Evolutionary conservation across 768 basidiomycete species (phyloP).

Genomic region (Mycena sanguinolenta): DNA sequence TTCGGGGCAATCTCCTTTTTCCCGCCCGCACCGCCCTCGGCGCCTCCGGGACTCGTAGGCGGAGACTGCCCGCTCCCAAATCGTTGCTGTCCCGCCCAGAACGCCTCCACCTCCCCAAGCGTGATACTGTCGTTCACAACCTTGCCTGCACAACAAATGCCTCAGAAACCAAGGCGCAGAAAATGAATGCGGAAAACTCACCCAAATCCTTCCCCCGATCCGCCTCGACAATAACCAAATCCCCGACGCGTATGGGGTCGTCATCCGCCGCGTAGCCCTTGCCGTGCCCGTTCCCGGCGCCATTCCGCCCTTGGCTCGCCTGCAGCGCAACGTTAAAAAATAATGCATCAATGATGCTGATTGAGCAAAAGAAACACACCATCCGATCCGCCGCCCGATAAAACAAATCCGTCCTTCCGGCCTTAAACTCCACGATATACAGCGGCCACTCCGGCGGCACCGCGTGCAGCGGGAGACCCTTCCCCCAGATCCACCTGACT

Average conservation of each 20-base stretch:
- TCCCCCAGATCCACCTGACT: constrained; percentile 72
- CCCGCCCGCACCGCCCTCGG: constrained; percentile 45
- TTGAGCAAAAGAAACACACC: background rate
- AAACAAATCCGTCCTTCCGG: constrained; percentile 94
- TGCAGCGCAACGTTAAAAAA: background rate
- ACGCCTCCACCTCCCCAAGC: constrained; percentile 89
- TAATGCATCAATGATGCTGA: background rate
- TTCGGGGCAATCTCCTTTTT: constrained; percentile 98
- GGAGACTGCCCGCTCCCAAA: constrained; percentile 50
- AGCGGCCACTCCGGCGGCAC: constrained; percentile 91
- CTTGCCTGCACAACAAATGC: constrained; percentile 57
- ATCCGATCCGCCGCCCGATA: constrained; percentile 67
- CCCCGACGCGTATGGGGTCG: constrained; percentile 77
- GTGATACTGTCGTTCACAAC: constrained; percentile 94
- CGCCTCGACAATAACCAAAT: constrained; percentile 96
- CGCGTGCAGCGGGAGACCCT: constrained; percentile 87
- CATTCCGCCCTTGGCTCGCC: constrained; percentile 6
- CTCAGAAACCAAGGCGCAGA: background rate
- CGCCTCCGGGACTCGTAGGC: constrained; percentile 49
- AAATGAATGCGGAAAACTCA: background rate
- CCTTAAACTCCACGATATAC: constrained; percentile 98
- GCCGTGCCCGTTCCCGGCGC: constrained; percentile 10
- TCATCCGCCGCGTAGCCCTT: constrained; percentile 5
- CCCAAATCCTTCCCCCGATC: constrained; percentile 93
- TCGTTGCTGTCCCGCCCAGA: constrained; percentile 67